Evolutionary conservation across 169 alveolate species (phyloP), one percentile per base, ranked within the genome.

Genomic region (Fabrea salina): DNA sequence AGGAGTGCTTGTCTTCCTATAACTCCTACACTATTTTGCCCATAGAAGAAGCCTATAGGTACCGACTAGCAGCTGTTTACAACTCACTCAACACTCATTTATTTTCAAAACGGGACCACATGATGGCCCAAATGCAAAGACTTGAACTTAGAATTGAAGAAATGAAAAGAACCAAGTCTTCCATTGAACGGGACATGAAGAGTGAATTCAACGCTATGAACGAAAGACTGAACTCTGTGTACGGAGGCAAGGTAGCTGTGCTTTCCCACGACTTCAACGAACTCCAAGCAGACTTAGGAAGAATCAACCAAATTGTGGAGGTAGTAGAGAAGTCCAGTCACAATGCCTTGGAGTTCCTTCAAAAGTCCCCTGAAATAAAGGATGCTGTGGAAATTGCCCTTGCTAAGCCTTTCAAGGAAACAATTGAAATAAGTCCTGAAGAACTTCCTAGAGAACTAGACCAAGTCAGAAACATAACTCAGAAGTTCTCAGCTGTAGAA

Each of bases 171-270:
- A 35, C 8, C 25, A 50, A 44, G 51, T 32, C 19, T 22, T 8
- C 7, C 49, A 50, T 50, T 22, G 80, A 72, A 47, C 47, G 54
- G 33, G 80, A 72, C n/a, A 50, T 72, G 2, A 72, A 51, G 51
- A 49, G 58, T 1, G 80, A 72, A 32, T 72, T 72, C 33, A 50
- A 67, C 8, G 80, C 71, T 22, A 72, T 72, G 80, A 72, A 50
- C 35, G 80, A 72, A 72, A 72, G 80, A 33, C 49, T 72, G 8
- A 72, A 72, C 35, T 27, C 54, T 2, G 22, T 30, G 8, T 44
- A 11, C 19, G 80, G 80, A 3, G 6, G 49, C 8, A 72, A 53
- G 33, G 35, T 2, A 51, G 80, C 80, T 1, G 19, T 72, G 11
- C 47, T 72, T 6, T 43, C 47, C 4, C 47, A 72, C 37, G 80